Evolutionary conservation across 1,284 basidiomycete species (phyloP).

Genomic region (Ceratobasidium sp.): DNA sequence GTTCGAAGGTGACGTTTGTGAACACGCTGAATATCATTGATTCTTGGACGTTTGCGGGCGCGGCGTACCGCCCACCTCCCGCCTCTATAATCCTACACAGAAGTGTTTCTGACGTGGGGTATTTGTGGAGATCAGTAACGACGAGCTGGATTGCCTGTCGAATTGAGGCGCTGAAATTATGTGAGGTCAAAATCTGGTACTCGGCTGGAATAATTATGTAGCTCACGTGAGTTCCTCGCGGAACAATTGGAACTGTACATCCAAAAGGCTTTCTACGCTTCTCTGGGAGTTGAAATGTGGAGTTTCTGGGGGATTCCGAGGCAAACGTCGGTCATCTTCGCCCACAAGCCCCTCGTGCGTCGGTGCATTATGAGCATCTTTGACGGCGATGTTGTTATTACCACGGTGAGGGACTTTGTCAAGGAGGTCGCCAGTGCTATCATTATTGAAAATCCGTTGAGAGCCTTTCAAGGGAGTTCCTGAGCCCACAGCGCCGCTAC

Average conservation of each 20-base stretch:
- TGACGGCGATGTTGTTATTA: conserved; percentile 73
- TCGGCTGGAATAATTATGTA: neutral
- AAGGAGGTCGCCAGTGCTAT: conserved; percentile 70
- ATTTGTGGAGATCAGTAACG: conserved; percentile 61
- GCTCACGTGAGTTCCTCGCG: conserved; percentile 76
- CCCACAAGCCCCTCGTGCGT: conserved; percentile 73
- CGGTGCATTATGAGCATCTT: conserved; percentile 71
- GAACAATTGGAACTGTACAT: conserved; percentile 78
- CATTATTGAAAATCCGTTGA: conserved; percentile 64
- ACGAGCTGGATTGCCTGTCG: conserved; percentile 66
- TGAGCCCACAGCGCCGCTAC: conserved; percentile 45
- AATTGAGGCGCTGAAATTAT: conserved; percentile 63
- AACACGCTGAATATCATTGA: conserved; percentile 71
- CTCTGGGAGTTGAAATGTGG: conserved; percentile 70
- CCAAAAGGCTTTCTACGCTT: conserved; percentile 72
- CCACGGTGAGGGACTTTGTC: conserved; percentile 71
- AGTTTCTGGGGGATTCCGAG: conserved; percentile 69
- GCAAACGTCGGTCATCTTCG: conserved; percentile 66
- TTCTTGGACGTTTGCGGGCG: conserved; percentile 58
- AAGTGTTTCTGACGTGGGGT: neutral
- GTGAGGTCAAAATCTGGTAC: too few species aligned
- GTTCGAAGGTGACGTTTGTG: conserved; percentile 63
- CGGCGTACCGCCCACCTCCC: conserved; percentile 54
- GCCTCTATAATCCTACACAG: conserved; percentile 48
- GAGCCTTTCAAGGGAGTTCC: conserved; percentile 53